A percentile compares a stretch with the other conserved stretches of the same genome.
phyloP scores from a whole-genome alignment of 176 grass and related monocot genomes.

The Paspalum notatum region DNA sequence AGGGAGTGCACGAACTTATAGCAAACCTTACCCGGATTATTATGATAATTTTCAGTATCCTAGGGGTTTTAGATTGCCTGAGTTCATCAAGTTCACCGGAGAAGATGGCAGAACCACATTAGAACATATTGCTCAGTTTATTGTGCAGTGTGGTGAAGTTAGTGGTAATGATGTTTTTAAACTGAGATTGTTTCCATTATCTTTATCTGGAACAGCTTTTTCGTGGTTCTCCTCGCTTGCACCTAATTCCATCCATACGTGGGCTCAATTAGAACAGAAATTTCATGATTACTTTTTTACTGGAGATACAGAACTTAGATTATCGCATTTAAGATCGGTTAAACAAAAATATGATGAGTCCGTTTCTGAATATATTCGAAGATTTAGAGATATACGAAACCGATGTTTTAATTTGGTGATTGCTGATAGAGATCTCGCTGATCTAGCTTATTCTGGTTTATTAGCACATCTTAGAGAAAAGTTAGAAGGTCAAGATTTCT shows the following conservation, averaged over 20 bases:
- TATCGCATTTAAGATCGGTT: background rate
- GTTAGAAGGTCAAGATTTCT: background rate
- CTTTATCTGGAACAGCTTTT: background rate
- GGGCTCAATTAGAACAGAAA: background rate
- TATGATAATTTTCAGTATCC: no score
- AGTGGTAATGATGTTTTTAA: background rate
- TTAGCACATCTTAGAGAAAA: background rate
- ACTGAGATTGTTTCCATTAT: background rate
- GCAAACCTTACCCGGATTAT: no score
- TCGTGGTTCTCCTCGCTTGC: background rate
- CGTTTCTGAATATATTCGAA: background rate
- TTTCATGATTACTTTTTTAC: background rate
- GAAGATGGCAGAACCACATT: no score
- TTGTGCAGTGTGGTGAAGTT: background rate
- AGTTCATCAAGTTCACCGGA: no score
- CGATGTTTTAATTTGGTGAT: background rate
- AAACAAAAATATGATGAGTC: background rate
- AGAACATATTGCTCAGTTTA: no score
- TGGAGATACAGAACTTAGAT: background rate
- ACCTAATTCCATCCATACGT: background rate
- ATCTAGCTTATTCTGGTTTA: background rate
- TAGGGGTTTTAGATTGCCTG: no score
- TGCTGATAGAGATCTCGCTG: background rate
- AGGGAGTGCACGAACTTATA: no score
- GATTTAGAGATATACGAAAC: background rate